phyloP scores from a whole-genome alignment of 805 yeast species.

The Alloascoidea africana region DNA sequence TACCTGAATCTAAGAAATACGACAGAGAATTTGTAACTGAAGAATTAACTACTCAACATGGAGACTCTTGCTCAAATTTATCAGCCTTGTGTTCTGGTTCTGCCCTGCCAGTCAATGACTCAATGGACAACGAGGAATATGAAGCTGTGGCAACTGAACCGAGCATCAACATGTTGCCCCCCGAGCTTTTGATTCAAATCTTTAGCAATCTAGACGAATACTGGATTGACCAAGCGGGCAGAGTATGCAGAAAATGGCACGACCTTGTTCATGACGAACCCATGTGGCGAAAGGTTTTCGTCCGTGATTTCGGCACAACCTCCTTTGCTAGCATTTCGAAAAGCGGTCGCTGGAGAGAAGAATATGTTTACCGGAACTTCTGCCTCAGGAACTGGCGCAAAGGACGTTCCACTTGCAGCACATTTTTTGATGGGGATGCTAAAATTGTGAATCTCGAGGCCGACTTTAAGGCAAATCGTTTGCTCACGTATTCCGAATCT shows the following conservation, averaged over 20 bases:
- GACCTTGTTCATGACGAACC: conserved; percentile 1
- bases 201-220: background rate
- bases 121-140: too few relatives aligned
- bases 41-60: too few relatives aligned
- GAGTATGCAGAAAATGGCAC: background rate
- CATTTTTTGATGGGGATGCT: background rate
- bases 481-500: background rate
- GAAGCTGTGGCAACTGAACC: too few relatives aligned
- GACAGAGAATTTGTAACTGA: too few relatives aligned
- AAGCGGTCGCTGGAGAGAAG: background rate
- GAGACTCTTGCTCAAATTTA: too few relatives aligned
- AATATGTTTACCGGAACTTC: background rate
- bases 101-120: too few relatives aligned
- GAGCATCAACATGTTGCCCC: background rate
- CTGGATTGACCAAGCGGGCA: background rate
- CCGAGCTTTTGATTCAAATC: background rate
- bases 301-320: background rate
- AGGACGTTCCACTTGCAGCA: background rate
- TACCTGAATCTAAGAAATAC: too few relatives aligned
- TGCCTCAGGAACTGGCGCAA: background rate
- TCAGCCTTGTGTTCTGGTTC: too few relatives aligned
- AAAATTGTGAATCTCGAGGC: background rate
- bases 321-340: background rate
- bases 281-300: background rate
- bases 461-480: background rate